phyloP scores from a whole-genome alignment of 768 basidiomycete species.

The Cantharellus anzutake region DNA sequence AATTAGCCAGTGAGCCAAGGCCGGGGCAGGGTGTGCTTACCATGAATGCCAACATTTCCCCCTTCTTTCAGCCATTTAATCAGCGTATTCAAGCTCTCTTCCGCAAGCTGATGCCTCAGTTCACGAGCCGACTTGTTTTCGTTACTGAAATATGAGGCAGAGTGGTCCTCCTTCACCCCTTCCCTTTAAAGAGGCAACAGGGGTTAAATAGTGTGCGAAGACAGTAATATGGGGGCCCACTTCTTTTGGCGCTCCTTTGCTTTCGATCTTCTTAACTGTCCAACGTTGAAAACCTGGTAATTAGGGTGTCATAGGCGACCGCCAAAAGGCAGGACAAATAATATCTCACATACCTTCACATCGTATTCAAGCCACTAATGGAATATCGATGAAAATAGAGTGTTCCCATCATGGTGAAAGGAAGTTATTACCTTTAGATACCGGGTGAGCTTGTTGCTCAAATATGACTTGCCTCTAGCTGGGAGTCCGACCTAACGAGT shows the following conservation, averaged over 20 bases:
- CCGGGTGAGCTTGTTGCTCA: constrained; percentile 93
- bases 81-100: constrained; percentile 85
- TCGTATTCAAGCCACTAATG: constrained; percentile 93
- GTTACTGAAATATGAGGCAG: constrained; percentile 76
- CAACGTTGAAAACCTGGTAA: constrained; percentile 82
- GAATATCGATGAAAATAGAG: constrained; percentile 8
- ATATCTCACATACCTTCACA: constrained; percentile 46
- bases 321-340: background rate
- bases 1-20: background rate
- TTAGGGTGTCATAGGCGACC: background rate
- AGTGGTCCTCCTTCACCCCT: constrained; percentile 81
- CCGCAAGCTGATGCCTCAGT: constrained; percentile 64
- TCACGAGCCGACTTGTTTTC: constrained; percentile 59
- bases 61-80: constrained; percentile 91
- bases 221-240: constrained; percentile 10
- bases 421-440: constrained; percentile 59
- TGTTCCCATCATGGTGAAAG: constrained; percentile 1
- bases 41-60: constrained; percentile 95
- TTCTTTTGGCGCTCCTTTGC: constrained; percentile 37
- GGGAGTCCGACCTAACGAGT: constrained; percentile 69
- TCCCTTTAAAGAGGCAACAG: constrained; percentile 25
- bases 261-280: constrained; percentile 74
- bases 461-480: constrained; percentile 95
- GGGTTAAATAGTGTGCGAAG: background rate
- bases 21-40: constrained; percentile 22